Evolutionary conservation across 352 stramenopile species (phyloP), one percentile per base, ranked within the genome.

Genomic region (Aphanomyces astaci): DNA sequence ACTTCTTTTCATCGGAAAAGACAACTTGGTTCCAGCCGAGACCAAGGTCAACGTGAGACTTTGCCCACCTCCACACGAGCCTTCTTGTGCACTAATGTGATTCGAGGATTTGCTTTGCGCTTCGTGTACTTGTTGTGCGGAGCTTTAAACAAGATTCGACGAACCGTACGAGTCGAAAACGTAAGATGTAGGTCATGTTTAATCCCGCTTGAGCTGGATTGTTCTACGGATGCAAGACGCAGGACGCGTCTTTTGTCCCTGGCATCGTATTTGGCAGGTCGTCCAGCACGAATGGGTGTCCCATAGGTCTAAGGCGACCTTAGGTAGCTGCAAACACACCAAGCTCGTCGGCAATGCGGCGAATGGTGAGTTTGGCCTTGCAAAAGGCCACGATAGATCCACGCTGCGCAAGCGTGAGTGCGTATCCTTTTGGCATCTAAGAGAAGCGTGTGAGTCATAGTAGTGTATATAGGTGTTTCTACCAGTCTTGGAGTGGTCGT

Each of bases 41-140:
- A n/a, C 40, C 1, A 49, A 49, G 64, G 51, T 28, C 59, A 51
- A 64, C 46, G 17, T 70, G 48, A 2, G 48, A 32, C 3, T 31
- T n/a, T 4, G 69, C 69, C 69, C 69, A 74, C n/a, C 31, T 68
- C 56, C 5, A 68, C 13, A 17, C 55, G 33, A 19, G 39, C 22
- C 1, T 55, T 15, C 51, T 63, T 66, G 36, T 71, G 54, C 0
- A 24, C 30, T 30, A 67, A 51, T 15, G 55, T 71, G 10, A 74
- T 32, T 22, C 46, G 25, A 10, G 70, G 63, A 0, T 45, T 25
- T 4, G 64, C 45, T 27, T 56, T 72, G 5, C 57, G 24, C 51
- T 75, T 75, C n/a, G 40, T 70, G 52, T 66, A 66, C 40, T 40
- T 75, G 39, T 72, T 48, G 10, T 54, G 48, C 2, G 46, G 33